Conservation (phyloP, 345 rosid genomes). For the Syzygium oleosum region DNA sequence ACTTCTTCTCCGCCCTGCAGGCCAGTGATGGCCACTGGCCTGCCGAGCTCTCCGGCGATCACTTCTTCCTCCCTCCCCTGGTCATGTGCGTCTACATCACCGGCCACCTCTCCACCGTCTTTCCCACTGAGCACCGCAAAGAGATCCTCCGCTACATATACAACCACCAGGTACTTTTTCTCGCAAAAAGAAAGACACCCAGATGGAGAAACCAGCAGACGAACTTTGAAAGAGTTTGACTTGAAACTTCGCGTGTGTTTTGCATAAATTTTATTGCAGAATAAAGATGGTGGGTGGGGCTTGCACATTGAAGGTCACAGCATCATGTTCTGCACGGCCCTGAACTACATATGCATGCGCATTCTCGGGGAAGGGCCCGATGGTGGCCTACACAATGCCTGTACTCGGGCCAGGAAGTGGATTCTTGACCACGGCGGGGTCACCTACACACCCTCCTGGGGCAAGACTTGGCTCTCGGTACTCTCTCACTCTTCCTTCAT, state of each 20-base stretch:
- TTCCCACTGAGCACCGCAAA: slow-evolving; percentile 12
- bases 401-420: slow-evolving; percentile 22
- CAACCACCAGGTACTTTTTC: slow-evolving; percentile 11
- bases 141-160: slow-evolving; percentile 28
- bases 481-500: not conserved
- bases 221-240: not conserved
- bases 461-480: slow-evolving; percentile 33
- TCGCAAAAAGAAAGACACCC: not conserved
- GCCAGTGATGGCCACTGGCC: slow-evolving; percentile 33
- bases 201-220: not conserved
- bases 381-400: slow-evolving; percentile 16
- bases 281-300: slow-evolving; percentile 33
- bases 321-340: slow-evolving; percentile 22
- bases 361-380: slow-evolving; percentile 24
- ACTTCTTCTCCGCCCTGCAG: slow-evolving; percentile 26
- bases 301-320: slow-evolving; percentile 26
- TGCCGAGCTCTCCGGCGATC: slow-evolving; percentile 23
- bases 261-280: not conserved
- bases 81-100: slow-evolving; percentile 29
- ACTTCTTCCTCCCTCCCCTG: slow-evolving; percentile 18
- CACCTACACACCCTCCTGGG: slow-evolving; percentile 26
- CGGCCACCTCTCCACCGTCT: slow-evolving; percentile 17
- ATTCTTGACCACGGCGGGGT: slow-evolving; percentile 22
- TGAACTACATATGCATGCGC: slow-evolving; percentile 24
- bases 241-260: not conserved